Percentiles rank a stretch among this genome's conserved stretches.
Evolutionary conservation across 2,329 filamentous ascomycete genomes (phyloP).

Genomic region (Phialocephala sp.): DNA sequence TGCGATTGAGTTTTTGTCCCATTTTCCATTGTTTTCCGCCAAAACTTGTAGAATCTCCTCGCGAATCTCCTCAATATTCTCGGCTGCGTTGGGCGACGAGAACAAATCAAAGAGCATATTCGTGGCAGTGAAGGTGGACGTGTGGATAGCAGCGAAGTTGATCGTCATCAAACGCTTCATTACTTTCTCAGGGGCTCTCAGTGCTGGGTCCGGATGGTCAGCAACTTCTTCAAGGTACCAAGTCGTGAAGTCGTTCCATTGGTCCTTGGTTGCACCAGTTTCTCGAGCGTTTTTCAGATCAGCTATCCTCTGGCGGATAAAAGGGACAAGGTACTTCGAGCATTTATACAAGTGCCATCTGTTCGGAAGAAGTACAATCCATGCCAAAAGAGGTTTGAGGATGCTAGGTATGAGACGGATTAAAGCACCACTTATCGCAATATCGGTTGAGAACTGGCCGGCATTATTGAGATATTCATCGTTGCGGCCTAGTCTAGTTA

Average conservation of each 20-base stretch:
- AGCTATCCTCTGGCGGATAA: constrained; percentile 33
- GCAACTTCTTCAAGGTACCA: constrained; percentile 36
- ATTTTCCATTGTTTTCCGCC: constrained; percentile 36
- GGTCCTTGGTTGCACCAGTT: constrained; percentile 21
- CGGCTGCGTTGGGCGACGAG: constrained; percentile 33
- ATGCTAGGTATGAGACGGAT: constrained; percentile 35
- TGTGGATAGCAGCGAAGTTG: constrained; percentile 44
- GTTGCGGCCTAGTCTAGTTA: constrained; percentile 33
- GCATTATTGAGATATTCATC: constrained; percentile 42
- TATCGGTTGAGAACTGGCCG: constrained; percentile 41
- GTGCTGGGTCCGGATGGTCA: constrained; percentile 29
- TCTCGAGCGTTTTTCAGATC: constrained; percentile 14
- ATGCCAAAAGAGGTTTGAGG: constrained; percentile 38
- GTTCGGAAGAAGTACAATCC: constrained; percentile 41
- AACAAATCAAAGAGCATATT: constrained; percentile 42
- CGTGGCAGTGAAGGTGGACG: constrained; percentile 41
- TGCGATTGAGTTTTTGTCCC: constrained; percentile 43
- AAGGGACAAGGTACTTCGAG: constrained; percentile 37
- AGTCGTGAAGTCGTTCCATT: constrained; percentile 37
- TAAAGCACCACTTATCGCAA: constrained; percentile 40
- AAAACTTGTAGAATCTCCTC: constrained; percentile 39
- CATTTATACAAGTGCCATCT: constrained; percentile 35
- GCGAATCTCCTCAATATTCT: constrained; percentile 33
- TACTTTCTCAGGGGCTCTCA: constrained; percentile 35
- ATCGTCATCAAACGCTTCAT: constrained; percentile 40